Evolutionary conservation across 768 basidiomycete genomes (phyloP).

Genomic region (Coprinellus micaceus): DNA sequence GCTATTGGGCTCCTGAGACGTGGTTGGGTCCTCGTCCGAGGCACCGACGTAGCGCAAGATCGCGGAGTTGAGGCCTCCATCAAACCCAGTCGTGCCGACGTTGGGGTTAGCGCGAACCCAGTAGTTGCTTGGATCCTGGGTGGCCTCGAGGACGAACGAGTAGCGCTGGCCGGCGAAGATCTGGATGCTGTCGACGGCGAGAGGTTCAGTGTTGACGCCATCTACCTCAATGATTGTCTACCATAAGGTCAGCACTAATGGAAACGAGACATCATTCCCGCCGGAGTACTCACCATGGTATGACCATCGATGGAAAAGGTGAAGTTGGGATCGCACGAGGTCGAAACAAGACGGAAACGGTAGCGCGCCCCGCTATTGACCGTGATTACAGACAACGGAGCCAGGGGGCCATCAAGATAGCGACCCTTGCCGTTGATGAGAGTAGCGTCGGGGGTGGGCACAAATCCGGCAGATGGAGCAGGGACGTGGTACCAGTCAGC

Average conservation of each 20-base stretch:
- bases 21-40: conserved; percentile 28
- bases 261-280: background rate
- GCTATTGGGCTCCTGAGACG: conserved; percentile 19
- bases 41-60: conserved; percentile 43
- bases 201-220: conserved; percentile 32
- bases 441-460: too few relatives aligned
- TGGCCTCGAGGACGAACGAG: conserved; percentile 39
- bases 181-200: conserved; percentile 35
- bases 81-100: background rate
- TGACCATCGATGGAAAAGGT: conserved; percentile 39
- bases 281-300: conserved; percentile 16
- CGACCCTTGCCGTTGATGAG: conserved; percentile 47
- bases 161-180: too few relatives aligned
- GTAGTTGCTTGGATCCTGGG: conserved; percentile 37
- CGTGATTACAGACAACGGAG: conserved; percentile 33
- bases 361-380: conserved; percentile 40
- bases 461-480: conserved; percentile 15
- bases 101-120: conserved; percentile 32
- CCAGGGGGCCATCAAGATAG: conserved; percentile 30
- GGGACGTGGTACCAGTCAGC: conserved; percentile 34
- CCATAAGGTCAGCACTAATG: conserved; percentile 11
- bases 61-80: too few relatives aligned
- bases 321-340: conserved; percentile 43
- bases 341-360: conserved; percentile 47
- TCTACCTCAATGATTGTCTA: conserved; percentile 40